Percentiles rank a stretch among this genome's conserved stretches.
Conservation (phyloP, 441 rosid species). For the Brassica hybrid region DNA sequence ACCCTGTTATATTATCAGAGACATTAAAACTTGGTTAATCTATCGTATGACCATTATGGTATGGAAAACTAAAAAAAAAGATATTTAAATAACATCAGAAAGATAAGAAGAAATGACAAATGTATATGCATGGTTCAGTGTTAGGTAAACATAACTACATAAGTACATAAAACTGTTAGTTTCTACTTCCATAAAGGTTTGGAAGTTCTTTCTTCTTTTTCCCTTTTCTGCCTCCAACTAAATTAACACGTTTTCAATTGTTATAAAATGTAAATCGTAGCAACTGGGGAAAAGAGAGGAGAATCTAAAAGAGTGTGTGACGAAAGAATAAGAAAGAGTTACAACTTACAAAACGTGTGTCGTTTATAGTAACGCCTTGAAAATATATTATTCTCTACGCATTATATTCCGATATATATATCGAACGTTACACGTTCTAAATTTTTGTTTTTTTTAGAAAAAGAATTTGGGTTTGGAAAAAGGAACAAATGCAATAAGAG, state of each 20-base stretch:
- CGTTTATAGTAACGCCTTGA: conserved; percentile 35
- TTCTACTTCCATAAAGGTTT: conserved; percentile 37
- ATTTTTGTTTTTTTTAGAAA: background rate
- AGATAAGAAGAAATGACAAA: conserved; percentile 28
- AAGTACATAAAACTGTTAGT: conserved; percentile 40
- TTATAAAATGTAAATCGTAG: conserved; percentile 32
- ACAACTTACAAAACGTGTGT: conserved; percentile 18
- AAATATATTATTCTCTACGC: conserved; percentile 22
- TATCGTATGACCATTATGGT: too few species aligned
- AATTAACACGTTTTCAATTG: conserved; percentile 41
- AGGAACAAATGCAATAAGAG: background rate
- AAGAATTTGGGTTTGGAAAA: conserved; percentile 2
- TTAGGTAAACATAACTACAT: conserved; percentile 38
- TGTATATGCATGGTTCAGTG: conserved; percentile 19
- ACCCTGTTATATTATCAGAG: too few species aligned
- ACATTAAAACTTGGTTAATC: too few species aligned
- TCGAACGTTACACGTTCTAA: conserved; percentile 15
- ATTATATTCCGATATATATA: conserved; percentile 3
- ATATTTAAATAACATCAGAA: conserved; percentile 6
- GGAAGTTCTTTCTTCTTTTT: conserved; percentile 42
- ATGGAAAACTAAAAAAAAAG: too few species aligned
- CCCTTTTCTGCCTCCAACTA: conserved; percentile 1
- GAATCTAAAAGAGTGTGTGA: conserved; percentile 21
- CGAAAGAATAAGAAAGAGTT: background rate
- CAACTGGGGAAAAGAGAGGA: conserved; percentile 28